Base-by-base conservation (phyloP, 2,329 filamentous ascomycete species). In the Escovopsis weberi region DNA sequence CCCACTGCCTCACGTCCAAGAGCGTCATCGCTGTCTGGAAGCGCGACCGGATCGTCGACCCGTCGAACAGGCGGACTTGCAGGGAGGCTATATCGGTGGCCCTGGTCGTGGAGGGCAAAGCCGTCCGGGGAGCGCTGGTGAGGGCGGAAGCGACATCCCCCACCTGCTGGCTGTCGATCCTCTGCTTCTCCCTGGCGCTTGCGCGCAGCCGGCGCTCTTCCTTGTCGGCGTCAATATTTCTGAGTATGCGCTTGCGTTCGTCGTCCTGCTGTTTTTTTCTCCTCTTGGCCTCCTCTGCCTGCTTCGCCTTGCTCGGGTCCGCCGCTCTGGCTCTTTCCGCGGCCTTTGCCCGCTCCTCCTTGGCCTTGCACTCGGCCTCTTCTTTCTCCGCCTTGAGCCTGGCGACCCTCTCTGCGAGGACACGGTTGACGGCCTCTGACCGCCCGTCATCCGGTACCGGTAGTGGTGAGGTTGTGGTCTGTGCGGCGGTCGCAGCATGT, bases 21-120 rank as follows among this genome's bases (percentile, higher is more conserved):
- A 95, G 68, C 0, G 73, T 82, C 6, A 74, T 68, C 2, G 65
- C 64, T 19, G 78, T 75, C 10, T 75, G 66, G 58, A 95, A 94
- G 15, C 74, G 77, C 4, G 70, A 73, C 35, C 86, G 78, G 15
- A 95, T 74, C 2, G 79, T 87, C 10, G 79, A 80, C 9, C 89
- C 89, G 55, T 95, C 86, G 44, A 93, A 83, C 0, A 94, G 68
- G 7, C 88, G 76, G 15, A 94, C 75, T 53, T 91, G 85, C 1
- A 95, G 65, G 15, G 80, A 74, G 1, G 63, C 58, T 51, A 57
- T 58, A 12, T 54, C 55, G 6, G 58, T 55, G 1, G 48, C 32
- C 32, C 45, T 54, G 15, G 49, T 56, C 5, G 52, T 53, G 7
- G 55, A 55, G 0, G 57, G 52, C 12, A 57, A 39, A 50, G 52